Percentiles rank a stretch among this genome's conserved stretches.
phyloP scores from a whole-genome alignment of 2,329 filamentous ascomycete genomes.

The Pseudogymnoascus sp. region DNA sequence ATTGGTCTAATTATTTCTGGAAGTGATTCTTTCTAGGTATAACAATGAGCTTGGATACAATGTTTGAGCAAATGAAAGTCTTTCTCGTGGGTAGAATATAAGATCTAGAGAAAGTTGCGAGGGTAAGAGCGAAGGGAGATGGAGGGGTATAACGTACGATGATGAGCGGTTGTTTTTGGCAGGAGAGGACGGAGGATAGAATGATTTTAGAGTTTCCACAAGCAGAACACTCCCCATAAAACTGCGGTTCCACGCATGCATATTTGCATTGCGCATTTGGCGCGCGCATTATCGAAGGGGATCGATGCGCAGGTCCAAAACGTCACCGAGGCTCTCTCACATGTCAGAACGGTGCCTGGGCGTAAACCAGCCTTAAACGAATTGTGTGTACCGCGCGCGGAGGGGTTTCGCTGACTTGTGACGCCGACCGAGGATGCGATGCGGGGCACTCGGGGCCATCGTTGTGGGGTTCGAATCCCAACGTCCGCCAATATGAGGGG shows the following conservation, averaged over 20 bases:
- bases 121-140: neutral
- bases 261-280: neutral
- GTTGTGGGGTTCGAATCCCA: neutral
- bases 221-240: neutral
- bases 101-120: neutral
- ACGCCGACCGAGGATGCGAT: neutral
- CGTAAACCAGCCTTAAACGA: neutral
- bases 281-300: neutral
- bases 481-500: slow-evolving; percentile 1
- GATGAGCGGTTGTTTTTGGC: neutral
- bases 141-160: neutral
- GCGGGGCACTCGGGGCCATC: neutral
- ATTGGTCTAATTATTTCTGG: neutral
- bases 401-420: neutral
- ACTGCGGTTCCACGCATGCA: neutral
- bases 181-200: neutral
- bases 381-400: neutral
- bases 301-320: slow-evolving; percentile 3
- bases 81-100: neutral
- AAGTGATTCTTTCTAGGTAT: neutral
- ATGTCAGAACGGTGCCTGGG: neutral
- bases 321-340: slow-evolving; percentile 7
- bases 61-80: neutral
- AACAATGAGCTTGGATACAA: neutral
- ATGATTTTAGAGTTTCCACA: slow-evolving; percentile 3